A percentile compares a stretch with the other conserved stretches of the same genome.
Evolutionary conservation across 1,284 basidiomycete genomes (phyloP).

Genomic region (Pterulicium gracile): DNA sequence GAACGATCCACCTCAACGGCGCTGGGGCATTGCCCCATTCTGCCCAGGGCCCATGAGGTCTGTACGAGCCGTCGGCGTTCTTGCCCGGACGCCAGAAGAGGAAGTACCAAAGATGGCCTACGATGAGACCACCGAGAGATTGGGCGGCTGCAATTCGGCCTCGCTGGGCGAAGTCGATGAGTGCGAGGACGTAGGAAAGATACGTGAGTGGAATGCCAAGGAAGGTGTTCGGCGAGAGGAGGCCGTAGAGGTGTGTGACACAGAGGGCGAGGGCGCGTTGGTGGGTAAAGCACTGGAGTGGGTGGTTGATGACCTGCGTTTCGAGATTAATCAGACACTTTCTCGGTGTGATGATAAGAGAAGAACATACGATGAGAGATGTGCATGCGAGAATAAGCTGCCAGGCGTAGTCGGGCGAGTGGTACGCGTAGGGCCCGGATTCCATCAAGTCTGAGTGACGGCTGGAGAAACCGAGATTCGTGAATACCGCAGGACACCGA

Average conservation of each 20-base stretch:
- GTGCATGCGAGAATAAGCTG: not conserved
- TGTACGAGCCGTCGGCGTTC: not conserved
- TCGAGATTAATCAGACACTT: not conserved
- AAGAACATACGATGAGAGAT: not conserved
- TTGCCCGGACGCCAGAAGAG: conserved; percentile 34
- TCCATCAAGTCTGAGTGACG: not conserved
- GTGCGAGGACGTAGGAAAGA: conserved; percentile 67
- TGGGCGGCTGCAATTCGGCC: conserved; percentile 49
- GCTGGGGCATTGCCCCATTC: not conserved
- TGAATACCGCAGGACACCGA: not conserved
- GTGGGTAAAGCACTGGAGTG: not conserved
- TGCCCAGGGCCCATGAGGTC: not conserved
- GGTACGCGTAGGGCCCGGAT: not conserved
- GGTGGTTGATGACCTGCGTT: not conserved
- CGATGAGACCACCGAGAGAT: conserved; percentile 58
- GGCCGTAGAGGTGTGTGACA: conserved; percentile 57
- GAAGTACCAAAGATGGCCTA: conserved; percentile 78
- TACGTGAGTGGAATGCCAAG: conserved; percentile 70
- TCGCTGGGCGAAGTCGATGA: conserved; percentile 48
- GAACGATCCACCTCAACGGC: not conserved
- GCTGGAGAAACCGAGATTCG: not conserved
- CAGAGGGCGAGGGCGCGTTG: conserved; percentile 53
- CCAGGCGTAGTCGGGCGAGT: not conserved
- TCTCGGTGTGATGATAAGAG: not conserved
- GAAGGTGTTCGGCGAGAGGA: conserved; percentile 62